Evolutionary conservation across 2,329 filamentous ascomycete species (phyloP), one percentile per base, ranked within the genome.

Genomic region (Ambrosiella cleistominuta): DNA sequence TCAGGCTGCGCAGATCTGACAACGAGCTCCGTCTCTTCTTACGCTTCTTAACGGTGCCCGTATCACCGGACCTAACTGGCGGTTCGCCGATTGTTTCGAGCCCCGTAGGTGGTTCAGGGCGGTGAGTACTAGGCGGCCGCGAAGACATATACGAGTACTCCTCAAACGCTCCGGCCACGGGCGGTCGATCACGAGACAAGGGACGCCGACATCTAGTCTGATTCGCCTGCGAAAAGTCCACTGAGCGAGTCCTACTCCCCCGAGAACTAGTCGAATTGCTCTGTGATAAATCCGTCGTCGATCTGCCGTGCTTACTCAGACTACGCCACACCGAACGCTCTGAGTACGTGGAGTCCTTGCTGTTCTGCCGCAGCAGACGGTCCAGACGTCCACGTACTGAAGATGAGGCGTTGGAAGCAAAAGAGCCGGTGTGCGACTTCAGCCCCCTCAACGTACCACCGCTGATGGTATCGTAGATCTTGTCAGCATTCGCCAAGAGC

Each of bases 11-110:
- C 53, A 97, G 75, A 68, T 97, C 91, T 3, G 90, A 95, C 47
- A 97, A 72, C 35, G 90, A 96, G 70, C 90, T 96, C 67, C 91
- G 83, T 58, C 91, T 79, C 73, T 95, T 96, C 63, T 47, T 58
- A 72, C 83, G 90, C 67, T 79, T 82, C 50, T 74, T 70, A n/a
- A 68, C 67, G 63, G 72, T 76, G 1, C 66, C 61, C 63, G 7
- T 64, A n/a, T 40, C 35, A 7, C 37, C 39, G 11, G 19, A 62
- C 4, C 76, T 74, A 13, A 69, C 70, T 0, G 74, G 72, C 1
- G 79, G 79, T 64, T 81, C 79, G 13, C 78, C 78, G 54, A 82
- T 81, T 0, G 79, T 81, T 64, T 79, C 77, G 1, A 81, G 70
- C 37, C 52, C 52, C 8, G 75, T 77, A 15, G 59, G 59, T 12